Base-by-base conservation (phyloP, 1,284 basidiomycete species). In the Pyrrhoderma noxium region DNA sequence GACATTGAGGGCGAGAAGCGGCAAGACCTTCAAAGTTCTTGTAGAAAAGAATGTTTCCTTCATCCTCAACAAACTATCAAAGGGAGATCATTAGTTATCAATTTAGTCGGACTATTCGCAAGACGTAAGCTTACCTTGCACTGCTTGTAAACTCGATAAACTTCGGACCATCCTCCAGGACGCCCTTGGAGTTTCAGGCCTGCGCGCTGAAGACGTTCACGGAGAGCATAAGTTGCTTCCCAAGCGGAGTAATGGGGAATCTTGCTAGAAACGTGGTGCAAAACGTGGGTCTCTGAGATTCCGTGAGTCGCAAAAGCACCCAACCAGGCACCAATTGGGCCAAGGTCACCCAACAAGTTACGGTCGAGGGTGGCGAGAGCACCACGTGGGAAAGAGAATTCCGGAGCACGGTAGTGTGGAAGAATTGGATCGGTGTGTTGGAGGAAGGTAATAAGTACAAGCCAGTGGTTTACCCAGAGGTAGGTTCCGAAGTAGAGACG, bases 361-460 rank as follows among this genome's bases (percentile, higher is more conserved):
- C 96, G 92, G 70, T 99, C 93, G 44, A 98, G 77, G 18, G 95
- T 99, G 57, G 90, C 75, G 47, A 99, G 82, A 16, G 95, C 95
- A 56, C 95, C 95, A 61, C 95, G 92, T 49, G 88, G 76, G 78
- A 99, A 99, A 44, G 86, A 96, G 77, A 95, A 98, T 62, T 88
- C 82, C 43, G 84, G 70, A 21, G 86, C 82, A 59, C 90, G 88
- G 79, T 98, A 99, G 73, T 99, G 95, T 49, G 94, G 93, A 27
- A 98, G 77, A 40, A 88, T 67, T 18, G 93, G 92, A 72, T 98
- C 95, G 61, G 95, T 97, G 77, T 98, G 96, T 72, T 98, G 96
- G 56, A 98, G 78, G 85, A 90, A 94, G 25, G 91, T 93, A 72
- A 94, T 93, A 59, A 90, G 65, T 55, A 95, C 89, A 50, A 95